phyloP scores from a whole-genome alignment of 768 basidiomycete species.

The Suillus bovinus region DNA sequence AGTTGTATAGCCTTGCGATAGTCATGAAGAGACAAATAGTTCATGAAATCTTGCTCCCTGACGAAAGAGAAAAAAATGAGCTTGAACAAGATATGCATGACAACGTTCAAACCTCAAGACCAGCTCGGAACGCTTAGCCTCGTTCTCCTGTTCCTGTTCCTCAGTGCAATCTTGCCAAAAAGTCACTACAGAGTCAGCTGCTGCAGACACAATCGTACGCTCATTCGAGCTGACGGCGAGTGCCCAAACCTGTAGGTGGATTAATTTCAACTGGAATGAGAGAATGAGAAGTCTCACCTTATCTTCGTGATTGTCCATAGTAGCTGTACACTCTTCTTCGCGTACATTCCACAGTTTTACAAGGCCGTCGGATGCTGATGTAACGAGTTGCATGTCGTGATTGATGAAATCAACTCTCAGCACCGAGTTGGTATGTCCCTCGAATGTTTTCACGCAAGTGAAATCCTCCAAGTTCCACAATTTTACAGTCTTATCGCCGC shows the following conservation, averaged over 20 bases:
- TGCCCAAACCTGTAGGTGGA: constrained; percentile 85
- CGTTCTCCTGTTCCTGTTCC: constrained; percentile 74
- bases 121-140: constrained; percentile 65
- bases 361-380: constrained; percentile 89
- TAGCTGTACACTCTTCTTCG: constrained; percentile 84
- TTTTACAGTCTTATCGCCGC: constrained; percentile 93
- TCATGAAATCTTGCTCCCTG: constrained; percentile 95
- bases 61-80: constrained; percentile 14
- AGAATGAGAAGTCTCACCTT: constrained; percentile 57
- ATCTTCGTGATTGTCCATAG: constrained; percentile 96
- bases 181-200: constrained; percentile 93
- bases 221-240: constrained; percentile 83
- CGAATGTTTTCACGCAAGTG: constrained; percentile 93
- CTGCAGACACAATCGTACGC: constrained; percentile 84
- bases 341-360: constrained; percentile 95
- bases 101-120: constrained; percentile 71
- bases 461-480: constrained; percentile 95
- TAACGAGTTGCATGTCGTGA: constrained; percentile 81
- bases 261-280: constrained; percentile 5
- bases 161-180: constrained; percentile 97
- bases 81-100: not conserved
- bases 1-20: constrained; percentile 90
- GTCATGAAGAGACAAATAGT: constrained; percentile 85
- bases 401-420: constrained; percentile 90
- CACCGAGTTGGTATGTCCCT: constrained; percentile 98